Conservation (phyloP, 805 yeast genomes). For the Wickerhamomyces canadensis region DNA sequence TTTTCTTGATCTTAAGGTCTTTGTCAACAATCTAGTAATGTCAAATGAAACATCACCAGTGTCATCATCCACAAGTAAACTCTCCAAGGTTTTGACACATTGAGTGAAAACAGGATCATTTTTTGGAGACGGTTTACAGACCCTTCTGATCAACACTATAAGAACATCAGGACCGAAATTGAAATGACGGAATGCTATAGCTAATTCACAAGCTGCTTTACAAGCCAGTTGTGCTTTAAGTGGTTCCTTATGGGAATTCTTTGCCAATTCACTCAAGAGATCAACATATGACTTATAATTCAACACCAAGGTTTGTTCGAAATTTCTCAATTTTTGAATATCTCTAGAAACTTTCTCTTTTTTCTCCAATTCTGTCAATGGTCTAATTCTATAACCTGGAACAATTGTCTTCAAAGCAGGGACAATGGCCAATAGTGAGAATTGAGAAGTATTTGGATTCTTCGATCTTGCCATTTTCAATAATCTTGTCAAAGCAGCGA, state of each 20-base stretch:
- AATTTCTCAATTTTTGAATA: conserved; percentile 67
- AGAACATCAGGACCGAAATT: conserved; percentile 77
- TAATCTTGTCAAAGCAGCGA: conserved; percentile 56
- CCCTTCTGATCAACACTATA: conserved; percentile 58
- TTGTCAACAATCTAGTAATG: conserved; percentile 58
- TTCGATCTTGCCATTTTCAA: conserved; percentile 65
- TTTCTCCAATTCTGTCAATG: conserved; percentile 74
- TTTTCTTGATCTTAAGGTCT: conserved; percentile 66
- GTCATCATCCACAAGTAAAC: conserved; percentile 72
- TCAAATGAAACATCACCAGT: conserved; percentile 80
- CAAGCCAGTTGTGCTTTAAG: conserved; percentile 53
- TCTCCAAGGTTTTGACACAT: conserved; percentile 62
- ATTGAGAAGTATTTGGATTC: conserved; percentile 59
- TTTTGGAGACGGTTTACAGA: conserved; percentile 49
- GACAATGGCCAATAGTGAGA: conserved; percentile 72
- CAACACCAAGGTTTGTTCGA: conserved; percentile 71
- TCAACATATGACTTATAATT: conserved; percentile 67
- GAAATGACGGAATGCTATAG: conserved; percentile 65
- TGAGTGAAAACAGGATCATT: conserved; percentile 44
- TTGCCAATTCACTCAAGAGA: conserved; percentile 38
- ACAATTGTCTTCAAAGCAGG: conserved; percentile 81
- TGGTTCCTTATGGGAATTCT: conserved; percentile 31
- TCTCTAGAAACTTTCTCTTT: conserved; percentile 81
- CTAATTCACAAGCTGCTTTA: conserved; percentile 75
- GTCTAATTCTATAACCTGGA: conserved; percentile 84